phyloP scores from a whole-genome alignment of 2,329 filamentous ascomycete genomes.

The Ophiognomonia clavigignenti-juglandacearum region DNA sequence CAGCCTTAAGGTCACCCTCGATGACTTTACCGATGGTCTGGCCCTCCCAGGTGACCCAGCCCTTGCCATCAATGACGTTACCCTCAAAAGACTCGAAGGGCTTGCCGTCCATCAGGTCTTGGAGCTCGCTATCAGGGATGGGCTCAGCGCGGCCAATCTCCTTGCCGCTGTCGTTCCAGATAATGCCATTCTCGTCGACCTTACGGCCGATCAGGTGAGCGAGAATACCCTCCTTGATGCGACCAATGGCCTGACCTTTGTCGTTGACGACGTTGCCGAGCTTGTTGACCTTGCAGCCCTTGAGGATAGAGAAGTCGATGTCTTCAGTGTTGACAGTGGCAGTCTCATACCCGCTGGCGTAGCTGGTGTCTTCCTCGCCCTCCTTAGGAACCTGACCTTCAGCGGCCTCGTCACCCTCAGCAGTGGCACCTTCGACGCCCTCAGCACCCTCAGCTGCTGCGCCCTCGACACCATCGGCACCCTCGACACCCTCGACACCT shows the following conservation, averaged over 20 bases:
- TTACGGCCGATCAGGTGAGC: conserved; percentile 60
- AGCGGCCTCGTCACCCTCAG: conserved; percentile 3
- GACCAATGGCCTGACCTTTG: conserved; percentile 52
- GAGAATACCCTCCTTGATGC: conserved; percentile 57
- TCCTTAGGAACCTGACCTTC: conserved; percentile 9
- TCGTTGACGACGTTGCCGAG: conserved; percentile 52
- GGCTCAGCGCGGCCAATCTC: conserved; percentile 64
- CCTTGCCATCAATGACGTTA: conserved; percentile 48
- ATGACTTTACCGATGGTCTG: conserved; percentile 56
- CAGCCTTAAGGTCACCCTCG: conserved; percentile 58
- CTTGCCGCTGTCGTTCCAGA: conserved; percentile 67
- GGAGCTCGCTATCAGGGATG: conserved; percentile 50
- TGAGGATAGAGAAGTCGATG: conserved; percentile 44
- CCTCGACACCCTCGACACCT: not conserved
- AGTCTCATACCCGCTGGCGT: conserved; percentile 12
- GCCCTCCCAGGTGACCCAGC: conserved; percentile 45
- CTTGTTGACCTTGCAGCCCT: conserved; percentile 55
- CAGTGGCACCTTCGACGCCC: conserved; percentile 5
- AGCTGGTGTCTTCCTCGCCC: conserved; percentile 8
- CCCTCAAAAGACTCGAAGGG: conserved; percentile 57
- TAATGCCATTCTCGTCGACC: conserved; percentile 61
- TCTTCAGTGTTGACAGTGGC: conserved; percentile 26
- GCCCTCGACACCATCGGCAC: conserved; percentile 11
- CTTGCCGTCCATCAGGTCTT: conserved; percentile 38
- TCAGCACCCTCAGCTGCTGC: conserved; percentile 8